Evolutionary conservation across 2,329 filamentous ascomycete species (phyloP), one percentile per base, ranked within the genome.

Genomic region (Pestalotiopsis sp.): DNA sequence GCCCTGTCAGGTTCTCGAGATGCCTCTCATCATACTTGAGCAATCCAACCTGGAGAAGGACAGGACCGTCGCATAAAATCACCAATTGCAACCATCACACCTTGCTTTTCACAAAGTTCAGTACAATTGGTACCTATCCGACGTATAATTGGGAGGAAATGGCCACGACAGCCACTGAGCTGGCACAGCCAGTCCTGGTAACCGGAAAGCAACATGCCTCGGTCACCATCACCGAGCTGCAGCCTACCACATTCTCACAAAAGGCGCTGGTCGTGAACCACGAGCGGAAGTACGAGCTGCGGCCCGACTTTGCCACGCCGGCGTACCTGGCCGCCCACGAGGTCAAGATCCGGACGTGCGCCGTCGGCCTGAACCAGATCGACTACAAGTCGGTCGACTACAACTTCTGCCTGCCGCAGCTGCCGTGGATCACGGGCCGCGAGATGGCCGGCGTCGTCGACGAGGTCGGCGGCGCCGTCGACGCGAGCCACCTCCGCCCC

Each of bases 361-460:
- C 64, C 3, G 64, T 66, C 45, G 64, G 64, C 23, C 64, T 66
- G 45, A 66, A 66, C 64, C 64, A 66, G 49, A 66, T 66, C 13
- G 64, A 66, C 64, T 66, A 66, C 64, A 66, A 66, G 64, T 66
- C 64, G 14, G 64, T 66, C 14, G 64, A 66, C 64, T 66, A 66
- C 64, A 66, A 66, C 45, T 66, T 66, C 41, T 66, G 64, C 49
- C 45, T 66, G 25, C 64, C 64, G 31, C 64, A 66, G 23, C 31
- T 66, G 6, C 64, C 64, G 6, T 66, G 64, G 64, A 86, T 90
- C 67, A 90, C 90, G 92, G 93, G 94, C 68, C 95, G 97, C 78
- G 95, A 97, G 77, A 97, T 97, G 77, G 93, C 93, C 1, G 95
- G 95, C 5, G 87, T 85, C 31, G 88, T 97, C 11, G 86, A 90